These are phyloP conservation scores for Calonectria ilicicola DNA, from an alignment of 2,329 filamentous ascomycete genomes.

Conservation along the genomic window DNA sequence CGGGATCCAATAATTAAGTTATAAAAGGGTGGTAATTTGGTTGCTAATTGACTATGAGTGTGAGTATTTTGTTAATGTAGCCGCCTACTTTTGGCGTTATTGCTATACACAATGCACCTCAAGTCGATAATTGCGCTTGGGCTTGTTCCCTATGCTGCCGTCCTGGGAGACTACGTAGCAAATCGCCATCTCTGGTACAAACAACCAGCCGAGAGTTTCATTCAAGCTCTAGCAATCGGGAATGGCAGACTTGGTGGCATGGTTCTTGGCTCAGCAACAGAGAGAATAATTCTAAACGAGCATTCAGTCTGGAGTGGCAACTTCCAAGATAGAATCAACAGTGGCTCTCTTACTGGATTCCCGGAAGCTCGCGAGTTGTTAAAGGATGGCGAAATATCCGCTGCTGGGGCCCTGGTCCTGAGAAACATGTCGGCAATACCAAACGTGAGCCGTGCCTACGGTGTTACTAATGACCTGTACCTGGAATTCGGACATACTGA, in stretches of 20 bases:
- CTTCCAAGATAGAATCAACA: not conserved
- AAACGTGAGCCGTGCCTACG: not conserved
- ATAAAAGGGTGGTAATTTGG: not conserved
- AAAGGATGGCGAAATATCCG: not conserved
- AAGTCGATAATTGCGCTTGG: not conserved
- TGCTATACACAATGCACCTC: not conserved
- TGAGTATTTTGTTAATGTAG: not conserved
- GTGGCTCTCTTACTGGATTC: not conserved
- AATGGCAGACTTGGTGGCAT: conserved; percentile 1
- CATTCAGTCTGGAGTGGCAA: not conserved
- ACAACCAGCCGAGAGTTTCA: not conserved
- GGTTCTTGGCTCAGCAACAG: not conserved
- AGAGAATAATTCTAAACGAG: not conserved
- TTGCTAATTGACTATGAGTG: too few relatives aligned
- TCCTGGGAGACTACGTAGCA: not conserved
- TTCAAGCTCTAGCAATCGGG: not conserved
- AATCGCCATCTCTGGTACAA: conserved; percentile 1
- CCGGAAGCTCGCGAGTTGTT: not conserved
- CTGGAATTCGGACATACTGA: not conserved
- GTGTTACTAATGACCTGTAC: not conserved
- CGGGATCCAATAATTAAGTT: too few relatives aligned
- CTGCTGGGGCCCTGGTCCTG: not conserved
- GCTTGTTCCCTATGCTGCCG: not conserved
- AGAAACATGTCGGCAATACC: not conserved
- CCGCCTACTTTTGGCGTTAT: not conserved